These are phyloP conservation scores for Plasmodium gaboni DNA, from an alignment of 169 alveolate genomes.

Conservation along the genomic window DNA sequence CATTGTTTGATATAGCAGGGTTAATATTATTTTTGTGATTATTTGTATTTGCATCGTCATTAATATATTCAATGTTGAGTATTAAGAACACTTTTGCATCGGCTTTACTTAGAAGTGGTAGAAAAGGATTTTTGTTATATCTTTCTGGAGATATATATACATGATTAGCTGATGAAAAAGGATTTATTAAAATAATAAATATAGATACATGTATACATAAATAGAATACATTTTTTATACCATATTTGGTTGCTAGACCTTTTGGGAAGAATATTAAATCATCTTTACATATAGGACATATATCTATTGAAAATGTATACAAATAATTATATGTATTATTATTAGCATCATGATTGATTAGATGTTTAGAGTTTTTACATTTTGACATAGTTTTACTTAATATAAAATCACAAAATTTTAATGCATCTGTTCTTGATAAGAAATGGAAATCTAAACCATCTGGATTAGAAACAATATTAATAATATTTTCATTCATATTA, in stretches of 20 bases:
- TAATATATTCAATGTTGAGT: slow-evolving; percentile 57
- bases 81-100: slow-evolving; percentile 59
- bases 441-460: slow-evolving; percentile 99
- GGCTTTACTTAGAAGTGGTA: slow-evolving; percentile 66
- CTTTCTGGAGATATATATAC: slow-evolving; percentile 73
- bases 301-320: slow-evolving; percentile 94
- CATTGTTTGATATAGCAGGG: background rate
- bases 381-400: slow-evolving; percentile 88
- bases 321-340: slow-evolving; percentile 93
- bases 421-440: slow-evolving; percentile 94
- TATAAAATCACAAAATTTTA: slow-evolving; percentile 95
- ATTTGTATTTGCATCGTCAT: slow-evolving; percentile 3
- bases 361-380: slow-evolving; percentile 91
- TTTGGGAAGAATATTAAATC: slow-evolving; percentile 96
- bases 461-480: slow-evolving; percentile 93
- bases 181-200: slow-evolving; percentile 51
- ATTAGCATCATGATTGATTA: slow-evolving; percentile 94
- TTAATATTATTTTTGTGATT: background rate
- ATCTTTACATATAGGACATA: slow-evolving; percentile 97
- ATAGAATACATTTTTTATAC: slow-evolving; percentile 79
- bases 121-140: slow-evolving; percentile 81
- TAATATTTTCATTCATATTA: slow-evolving; percentile 93
- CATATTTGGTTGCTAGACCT: slow-evolving; percentile 89
- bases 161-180: slow-evolving; percentile 21
- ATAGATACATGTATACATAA: slow-evolving; percentile 61